Percentiles rank a stretch among this genome's conserved stretches.
phyloP scores from a whole-genome alignment of 129 eudicot genomes.

The Pseudognaphalium luteoalbum region DNA sequence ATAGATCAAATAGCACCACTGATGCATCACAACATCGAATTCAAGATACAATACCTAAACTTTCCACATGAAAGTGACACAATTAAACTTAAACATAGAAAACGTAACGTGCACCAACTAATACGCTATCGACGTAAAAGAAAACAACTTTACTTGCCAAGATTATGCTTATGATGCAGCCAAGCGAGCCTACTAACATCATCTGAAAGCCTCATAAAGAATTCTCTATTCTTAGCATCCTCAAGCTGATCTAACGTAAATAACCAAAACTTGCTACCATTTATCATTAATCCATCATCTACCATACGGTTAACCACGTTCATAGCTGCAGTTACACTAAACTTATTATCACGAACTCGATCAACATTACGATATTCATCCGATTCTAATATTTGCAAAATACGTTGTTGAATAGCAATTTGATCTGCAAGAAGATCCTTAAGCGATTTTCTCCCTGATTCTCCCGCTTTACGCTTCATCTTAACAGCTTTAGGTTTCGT shows the following conservation, averaged over 20 bases:
- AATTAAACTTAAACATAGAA: too few relatives aligned
- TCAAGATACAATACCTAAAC: too few relatives aligned
- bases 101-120: too few relatives aligned
- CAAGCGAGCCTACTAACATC: neutral
- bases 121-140: neutral
- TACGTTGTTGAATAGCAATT: constrained; percentile 11
- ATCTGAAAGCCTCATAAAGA: neutral
- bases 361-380: neutral
- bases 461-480: too few relatives aligned
- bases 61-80: too few relatives aligned
- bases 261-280: neutral
- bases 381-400: neutral
- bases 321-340: constrained; percentile 12
- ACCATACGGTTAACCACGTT: neutral
- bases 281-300: neutral
- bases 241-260: neutral
- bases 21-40: too few relatives aligned
- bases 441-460: too few relatives aligned
- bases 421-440: neutral
- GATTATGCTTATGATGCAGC: neutral
- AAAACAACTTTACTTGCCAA: neutral
- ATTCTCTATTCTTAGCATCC: constrained; percentile 4
- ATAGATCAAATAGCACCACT: too few relatives aligned
- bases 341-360: neutral
- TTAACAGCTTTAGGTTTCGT: too few relatives aligned